These are phyloP conservation scores for Sarocladium brachiariae DNA, from an alignment of 2,329 filamentous ascomycete species.

Conservation along the genomic window DNA sequence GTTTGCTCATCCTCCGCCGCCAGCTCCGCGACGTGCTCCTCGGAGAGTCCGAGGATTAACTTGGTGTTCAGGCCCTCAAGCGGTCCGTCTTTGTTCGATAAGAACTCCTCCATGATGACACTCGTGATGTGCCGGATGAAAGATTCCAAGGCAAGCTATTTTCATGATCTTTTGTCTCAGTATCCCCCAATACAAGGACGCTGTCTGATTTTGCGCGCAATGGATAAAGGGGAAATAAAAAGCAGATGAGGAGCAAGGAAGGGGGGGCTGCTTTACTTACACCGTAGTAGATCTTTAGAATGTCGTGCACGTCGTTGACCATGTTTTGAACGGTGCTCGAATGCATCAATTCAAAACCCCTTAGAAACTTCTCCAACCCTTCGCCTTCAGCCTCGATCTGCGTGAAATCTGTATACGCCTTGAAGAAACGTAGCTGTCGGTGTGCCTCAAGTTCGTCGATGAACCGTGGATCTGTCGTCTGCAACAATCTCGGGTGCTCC, in stretches of 20 bases:
- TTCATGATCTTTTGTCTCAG: too few species aligned
- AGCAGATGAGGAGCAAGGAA: accelerated
- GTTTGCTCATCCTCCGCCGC: constrained; percentile 16
- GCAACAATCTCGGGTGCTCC: constrained; percentile 13
- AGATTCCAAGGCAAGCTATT: constrained; percentile 20
- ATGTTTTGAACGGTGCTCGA: constrained; percentile 19
- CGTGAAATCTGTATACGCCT: not conserved
- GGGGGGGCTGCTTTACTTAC: constrained; percentile 16
- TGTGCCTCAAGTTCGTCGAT: constrained; percentile 15
- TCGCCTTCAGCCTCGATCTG: not conserved
- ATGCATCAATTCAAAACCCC: constrained; percentile 12
- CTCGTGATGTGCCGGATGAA: constrained; percentile 19
- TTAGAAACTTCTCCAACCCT: not conserved
- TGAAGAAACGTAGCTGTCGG: constrained; percentile 16
- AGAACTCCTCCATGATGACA: constrained; percentile 13
- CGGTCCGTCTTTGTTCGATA: constrained; percentile 15
- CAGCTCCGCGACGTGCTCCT: constrained; percentile 13
- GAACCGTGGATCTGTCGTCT: constrained; percentile 20
- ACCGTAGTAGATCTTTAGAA: constrained; percentile 30
- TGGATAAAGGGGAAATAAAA: not conserved
- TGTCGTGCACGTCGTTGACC: constrained; percentile 27
- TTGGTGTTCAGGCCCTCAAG: constrained; percentile 12
- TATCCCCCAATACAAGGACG: too few species aligned
- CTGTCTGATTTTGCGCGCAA: too few species aligned
- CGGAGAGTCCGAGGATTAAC: constrained; percentile 11